Evolutionary conservation across 148 eudicot species (phyloP), one percentile per base, ranked within the genome.

Genomic region (Rhododendron kiyosumense): DNA sequence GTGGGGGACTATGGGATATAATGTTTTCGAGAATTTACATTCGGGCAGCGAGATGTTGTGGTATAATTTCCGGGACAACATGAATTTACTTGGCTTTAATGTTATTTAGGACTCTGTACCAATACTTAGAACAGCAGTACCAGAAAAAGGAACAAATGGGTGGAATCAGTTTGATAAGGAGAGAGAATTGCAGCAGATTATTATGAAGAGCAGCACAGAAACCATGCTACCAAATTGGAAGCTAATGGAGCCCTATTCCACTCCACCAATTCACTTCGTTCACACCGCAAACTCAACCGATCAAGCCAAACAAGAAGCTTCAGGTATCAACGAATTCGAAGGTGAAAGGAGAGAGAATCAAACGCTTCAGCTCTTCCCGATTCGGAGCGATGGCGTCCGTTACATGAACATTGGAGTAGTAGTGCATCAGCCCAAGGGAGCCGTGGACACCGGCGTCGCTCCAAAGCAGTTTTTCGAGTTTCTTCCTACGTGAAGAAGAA

Each of bases 291-390:
- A 46, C 41, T 71, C 76, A 71, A 4, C 76, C 15, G 20, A 10
- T 11, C 51, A 17, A 83, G 28, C 77, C 28, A 30, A 7, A 65
- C 52, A 75, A 30, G 85, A 71, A 83, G 79, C 22, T 34, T 12
- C n/a, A 13, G 28, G 41, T 13, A 17, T 4, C 38, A 7, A 45
- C 4, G 69, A 51, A 83, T 17, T 51, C 2, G 5, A 61, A 24
- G 17, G 74, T 83, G 51, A 20, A 2, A 86, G 22, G 4, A 76
- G 81, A 81, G 74, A 76, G 3, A 13, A 71, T 85, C 84, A 78
- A 73, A 87, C 86, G 30, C 91, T 89, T 79, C 78, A 89, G 82
- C 91, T 89, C 34, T 89, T 89, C 74, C 91, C 90, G 1, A 14
- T 30, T 54, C 5, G 36, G 71, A 83, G 57, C 52, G 69, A 32